Base-by-base conservation (phyloP, 108 stramenopile species). In the Discostella pseudostelligera region DNA sequence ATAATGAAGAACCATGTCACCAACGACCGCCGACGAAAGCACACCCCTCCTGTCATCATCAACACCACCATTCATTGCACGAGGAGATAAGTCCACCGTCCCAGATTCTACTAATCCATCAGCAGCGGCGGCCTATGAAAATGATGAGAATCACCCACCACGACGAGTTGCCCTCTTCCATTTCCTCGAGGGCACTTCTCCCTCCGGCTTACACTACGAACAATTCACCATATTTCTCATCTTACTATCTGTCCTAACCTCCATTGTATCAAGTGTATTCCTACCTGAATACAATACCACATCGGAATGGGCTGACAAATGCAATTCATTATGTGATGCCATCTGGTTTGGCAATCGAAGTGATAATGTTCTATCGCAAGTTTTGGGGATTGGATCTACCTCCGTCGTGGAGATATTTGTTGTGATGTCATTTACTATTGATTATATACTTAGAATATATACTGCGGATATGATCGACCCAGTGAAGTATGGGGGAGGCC, bases 181-280 rank as follows among this genome's bases (percentile, higher is more conserved):
- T 28, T 89, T 94, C 56, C 74, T 96, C 40, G 95, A 93, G 67
- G 91, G 88, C 51, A 71, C 73, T 57, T 90, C 90, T 14, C 63
- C 81, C 39, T 37, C 56, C 9, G 95, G 95, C 24, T 65, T 68
- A 36, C 12, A 65, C 13, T 91, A 94, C 71, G 95, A 96, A 78
- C 44, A 51, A 25, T 78, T 93, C 78, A 93, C 86, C 56, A 81
- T 96, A 25, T 22, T 76, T 19, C 81, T 96, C 24, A 96, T 96
- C 78, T 60, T 90, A 9, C 45, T 90, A 53, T 91, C 90, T 43
- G 89, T 96, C 35, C 10, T 78, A 24, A 82, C 87, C 59, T 94
- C 94, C 69, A 63, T 96, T 45, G 5, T 89, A 20, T 89, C 76
- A 14, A 85, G 70, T 26, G 62, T 89, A 32, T 90, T 92, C 67